Percentiles rank a stretch among this genome's conserved stretches.
These are phyloP conservation scores for Xenoacremonium recifei DNA, from an alignment of 2,329 filamentous ascomycete species.

Conservation along the genomic window DNA sequence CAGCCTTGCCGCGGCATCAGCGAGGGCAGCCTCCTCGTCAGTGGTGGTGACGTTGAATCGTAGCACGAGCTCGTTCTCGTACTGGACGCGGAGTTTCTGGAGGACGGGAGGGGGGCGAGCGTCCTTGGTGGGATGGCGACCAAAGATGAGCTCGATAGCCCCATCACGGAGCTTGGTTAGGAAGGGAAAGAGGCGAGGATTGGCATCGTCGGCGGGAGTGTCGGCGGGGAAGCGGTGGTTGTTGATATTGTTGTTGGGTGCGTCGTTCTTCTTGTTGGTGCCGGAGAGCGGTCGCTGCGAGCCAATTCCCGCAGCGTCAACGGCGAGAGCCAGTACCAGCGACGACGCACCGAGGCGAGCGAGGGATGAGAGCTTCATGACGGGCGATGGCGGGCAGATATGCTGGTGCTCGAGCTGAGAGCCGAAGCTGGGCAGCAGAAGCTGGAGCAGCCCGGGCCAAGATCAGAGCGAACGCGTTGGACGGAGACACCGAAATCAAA, in stretches of 20 bases:
- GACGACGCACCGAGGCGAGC: conserved; percentile 16
- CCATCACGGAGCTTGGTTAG: conserved; percentile 51
- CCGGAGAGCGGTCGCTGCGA: conserved; percentile 19
- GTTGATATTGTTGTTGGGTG: too few relatives aligned
- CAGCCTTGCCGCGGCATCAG: conserved; percentile 70
- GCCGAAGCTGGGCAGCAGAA: too few relatives aligned
- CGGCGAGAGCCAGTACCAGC: conserved; percentile 26
- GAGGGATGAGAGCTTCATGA: conserved; percentile 22
- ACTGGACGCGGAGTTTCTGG: conserved; percentile 45
- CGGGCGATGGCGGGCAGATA: too few relatives aligned
- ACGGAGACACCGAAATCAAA: too few relatives aligned
- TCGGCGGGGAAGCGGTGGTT: conserved; percentile 12
- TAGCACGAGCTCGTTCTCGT: conserved; percentile 81
- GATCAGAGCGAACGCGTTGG: too few relatives aligned
- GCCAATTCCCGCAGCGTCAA: conserved; percentile 29
- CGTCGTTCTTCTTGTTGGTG: too few relatives aligned
- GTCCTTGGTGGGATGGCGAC: conserved; percentile 37
- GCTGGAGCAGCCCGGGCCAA: too few relatives aligned
- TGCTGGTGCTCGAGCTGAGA: too few relatives aligned
- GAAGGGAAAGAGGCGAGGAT: conserved; percentile 41
- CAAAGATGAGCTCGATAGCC: conserved; percentile 50
- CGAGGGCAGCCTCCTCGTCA: conserved; percentile 67
- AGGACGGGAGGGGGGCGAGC: conserved; percentile 21
- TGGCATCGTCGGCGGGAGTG: conserved; percentile 12
- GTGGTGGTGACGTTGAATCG: conserved; percentile 76